These are phyloP conservation scores for Blastocystis sp. DNA, from an alignment of 352 stramenopile species.

Conservation along the genomic window DNA sequence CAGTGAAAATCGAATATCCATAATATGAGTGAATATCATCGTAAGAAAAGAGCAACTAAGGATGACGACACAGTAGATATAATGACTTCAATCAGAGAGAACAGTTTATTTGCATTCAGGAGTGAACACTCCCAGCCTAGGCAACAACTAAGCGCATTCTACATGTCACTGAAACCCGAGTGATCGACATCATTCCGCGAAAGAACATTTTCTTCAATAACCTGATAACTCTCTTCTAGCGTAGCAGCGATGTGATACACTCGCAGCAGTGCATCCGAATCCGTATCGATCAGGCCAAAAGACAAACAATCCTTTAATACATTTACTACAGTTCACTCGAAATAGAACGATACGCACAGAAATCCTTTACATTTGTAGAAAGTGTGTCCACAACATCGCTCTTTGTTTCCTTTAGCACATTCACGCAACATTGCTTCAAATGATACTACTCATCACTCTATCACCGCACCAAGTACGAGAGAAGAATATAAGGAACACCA, in stretches of 20 bases:
- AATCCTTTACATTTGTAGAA: not conserved
- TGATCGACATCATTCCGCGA: not conserved
- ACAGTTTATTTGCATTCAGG: not conserved
- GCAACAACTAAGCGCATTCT: not conserved
- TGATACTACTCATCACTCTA: not conserved
- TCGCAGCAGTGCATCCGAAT: not conserved
- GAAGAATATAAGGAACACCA: slow-evolving; percentile 23
- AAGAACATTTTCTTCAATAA: not conserved
- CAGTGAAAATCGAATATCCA: not conserved
- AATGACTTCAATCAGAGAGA: not conserved
- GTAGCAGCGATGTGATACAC: not conserved
- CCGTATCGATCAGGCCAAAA: not conserved
- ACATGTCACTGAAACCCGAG: not conserved
- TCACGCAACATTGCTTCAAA: not conserved
- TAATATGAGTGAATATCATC: not conserved
- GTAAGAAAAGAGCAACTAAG: not conserved
- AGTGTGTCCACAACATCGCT: not conserved
- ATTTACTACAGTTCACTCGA: not conserved
- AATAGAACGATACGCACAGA: not conserved
- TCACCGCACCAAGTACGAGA: not conserved
- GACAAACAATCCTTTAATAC: not conserved
- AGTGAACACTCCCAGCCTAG: not conserved
- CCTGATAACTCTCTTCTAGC: not conserved
- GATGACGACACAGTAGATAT: not conserved
- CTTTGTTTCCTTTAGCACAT: not conserved